Conservation (phyloP, 257 asterid genomes). For the Ocimum tenuiflorum region DNA sequence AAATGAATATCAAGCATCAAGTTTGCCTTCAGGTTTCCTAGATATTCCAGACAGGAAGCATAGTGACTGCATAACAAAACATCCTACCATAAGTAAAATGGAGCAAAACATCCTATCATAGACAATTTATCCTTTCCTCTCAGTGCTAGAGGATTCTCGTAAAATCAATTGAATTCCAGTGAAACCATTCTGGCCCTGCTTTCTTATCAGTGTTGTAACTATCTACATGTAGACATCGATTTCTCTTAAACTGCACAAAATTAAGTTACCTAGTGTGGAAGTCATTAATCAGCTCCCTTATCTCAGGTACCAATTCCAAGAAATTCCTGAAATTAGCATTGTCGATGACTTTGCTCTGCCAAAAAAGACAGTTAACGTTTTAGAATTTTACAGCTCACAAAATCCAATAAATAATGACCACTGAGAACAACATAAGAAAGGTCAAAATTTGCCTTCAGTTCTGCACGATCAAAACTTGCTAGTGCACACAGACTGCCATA, state of each 20-base stretch:
- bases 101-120: not conserved
- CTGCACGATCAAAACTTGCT: conserved; percentile 92
- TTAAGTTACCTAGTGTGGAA: conserved; percentile 78
- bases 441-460: conserved; percentile 56
- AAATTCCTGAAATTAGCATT: conserved; percentile 74
- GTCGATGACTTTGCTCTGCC: conserved; percentile 96
- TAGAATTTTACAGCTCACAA: conserved; percentile 2
- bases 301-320: conserved; percentile 92
- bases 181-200: not conserved
- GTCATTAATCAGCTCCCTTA: conserved; percentile 89
- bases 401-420: not conserved
- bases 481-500: conserved; percentile 98
- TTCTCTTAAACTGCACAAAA: not conserved
- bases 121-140: not conserved
- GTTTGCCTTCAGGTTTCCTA: conserved; percentile 81
- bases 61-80: conserved; percentile 58
- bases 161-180: not conserved
- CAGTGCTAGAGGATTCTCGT: not conserved
- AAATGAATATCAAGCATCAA: conserved; percentile 87
- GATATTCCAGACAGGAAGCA: conserved; percentile 88
- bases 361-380: conserved; percentile 10
- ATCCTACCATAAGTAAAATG: not conserved
- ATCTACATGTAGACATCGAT: not conserved
- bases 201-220: not conserved
- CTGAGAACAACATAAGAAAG: not conserved